Conservation (phyloP, 257 asterid species). For the Catharanthus roseus region DNA sequence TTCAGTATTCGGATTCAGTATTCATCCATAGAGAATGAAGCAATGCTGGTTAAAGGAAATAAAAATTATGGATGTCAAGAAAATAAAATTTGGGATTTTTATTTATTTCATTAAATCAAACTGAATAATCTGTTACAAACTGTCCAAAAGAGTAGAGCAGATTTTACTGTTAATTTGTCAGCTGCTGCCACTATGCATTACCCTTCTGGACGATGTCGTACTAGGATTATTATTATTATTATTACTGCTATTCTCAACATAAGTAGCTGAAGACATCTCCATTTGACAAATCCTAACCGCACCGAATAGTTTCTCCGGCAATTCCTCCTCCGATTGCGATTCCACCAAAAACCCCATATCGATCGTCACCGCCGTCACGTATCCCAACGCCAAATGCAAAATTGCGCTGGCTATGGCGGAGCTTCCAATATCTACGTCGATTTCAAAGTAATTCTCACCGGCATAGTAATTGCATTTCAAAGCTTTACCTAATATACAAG, state of each 20-base stretch:
- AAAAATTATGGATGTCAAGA: no score
- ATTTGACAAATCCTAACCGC: slow-evolving; percentile 84
- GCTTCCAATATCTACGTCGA: slow-evolving; percentile 89
- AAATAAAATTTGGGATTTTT: no score
- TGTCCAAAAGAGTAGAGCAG: no score
- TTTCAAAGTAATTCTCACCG: slow-evolving; percentile 73
- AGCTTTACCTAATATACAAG: slow-evolving; percentile 81
- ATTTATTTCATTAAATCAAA: no score
- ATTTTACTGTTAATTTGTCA: no score
- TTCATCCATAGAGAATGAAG: no score
- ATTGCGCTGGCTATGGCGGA: slow-evolving; percentile 83
- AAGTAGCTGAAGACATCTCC: slow-evolving; percentile 80
- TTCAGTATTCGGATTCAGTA: no score
- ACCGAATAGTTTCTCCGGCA: slow-evolving; percentile 80
- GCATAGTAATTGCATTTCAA: slow-evolving; percentile 62
- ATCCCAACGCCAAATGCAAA: slow-evolving; percentile 76
- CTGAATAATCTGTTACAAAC: no score
- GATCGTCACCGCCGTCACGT: slow-evolving; percentile 71
- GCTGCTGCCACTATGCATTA: neutral
- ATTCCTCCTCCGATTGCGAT: slow-evolving; percentile 61
- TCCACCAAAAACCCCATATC: slow-evolving; percentile 96
- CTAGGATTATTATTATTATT: no score
- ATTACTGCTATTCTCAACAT: slow-evolving; percentile 28
- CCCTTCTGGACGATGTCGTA: slow-evolving; percentile 33
- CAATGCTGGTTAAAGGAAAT: no score